Percentiles rank a stretch among this genome's conserved stretches.
Conservation (phyloP, 768 basidiomycete genomes). For the Tricholoma saponaceum region DNA sequence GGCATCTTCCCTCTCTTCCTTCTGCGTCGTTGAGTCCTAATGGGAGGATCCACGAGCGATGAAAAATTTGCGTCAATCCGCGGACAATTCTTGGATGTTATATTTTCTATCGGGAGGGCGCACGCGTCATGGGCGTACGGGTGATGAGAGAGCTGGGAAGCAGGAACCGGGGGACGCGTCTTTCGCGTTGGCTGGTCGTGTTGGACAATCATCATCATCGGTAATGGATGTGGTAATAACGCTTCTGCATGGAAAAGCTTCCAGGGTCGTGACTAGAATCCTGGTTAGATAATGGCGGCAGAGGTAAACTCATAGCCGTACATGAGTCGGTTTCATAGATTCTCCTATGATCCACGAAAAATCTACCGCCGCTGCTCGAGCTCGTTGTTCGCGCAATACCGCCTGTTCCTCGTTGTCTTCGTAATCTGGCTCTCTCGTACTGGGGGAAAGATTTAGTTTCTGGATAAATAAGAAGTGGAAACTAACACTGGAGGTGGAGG, state of each 20-base stretch:
- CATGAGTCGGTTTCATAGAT: conserved; percentile 14
- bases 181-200: conserved; percentile 27
- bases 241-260: conserved; percentile 1
- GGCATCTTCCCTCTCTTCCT: conserved; percentile 15
- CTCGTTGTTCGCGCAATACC: conserved; percentile 33
- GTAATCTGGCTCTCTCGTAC: conserved; percentile 43
- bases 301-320: conserved; percentile 2
- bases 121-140: conserved; percentile 26
- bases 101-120: background rate
- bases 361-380: conserved; percentile 38
- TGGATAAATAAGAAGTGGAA: background rate
- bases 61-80: background rate
- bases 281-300: background rate
- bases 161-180: conserved; percentile 38
- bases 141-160: conserved; percentile 21
- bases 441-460: conserved; percentile 14
- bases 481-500: conserved; percentile 37
- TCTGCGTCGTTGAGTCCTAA: background rate
- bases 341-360: conserved; percentile 23
- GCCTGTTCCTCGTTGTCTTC: conserved; percentile 46
- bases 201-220: conserved; percentile 27
- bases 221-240: conserved; percentile 4
- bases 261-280: background rate
- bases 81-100: background rate
- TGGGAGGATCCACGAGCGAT: background rate